phyloP scores from a whole-genome alignment of 2,329 filamentous ascomycete genomes.

The Phyllosticta paracitricarpa region DNA sequence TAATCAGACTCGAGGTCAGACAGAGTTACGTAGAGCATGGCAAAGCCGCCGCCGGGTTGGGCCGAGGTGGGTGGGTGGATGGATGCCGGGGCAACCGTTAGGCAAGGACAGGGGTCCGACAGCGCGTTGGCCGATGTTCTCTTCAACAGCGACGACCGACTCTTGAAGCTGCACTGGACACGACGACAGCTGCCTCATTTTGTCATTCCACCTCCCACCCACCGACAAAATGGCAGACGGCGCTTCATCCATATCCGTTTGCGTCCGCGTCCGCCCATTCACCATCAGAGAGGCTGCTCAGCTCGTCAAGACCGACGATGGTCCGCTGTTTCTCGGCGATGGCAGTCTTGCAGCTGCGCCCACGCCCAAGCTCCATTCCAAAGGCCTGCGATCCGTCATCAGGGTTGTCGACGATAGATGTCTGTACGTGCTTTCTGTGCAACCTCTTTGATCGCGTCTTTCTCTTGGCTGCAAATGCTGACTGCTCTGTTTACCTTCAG shows the following conservation, averaged over 20 bases:
- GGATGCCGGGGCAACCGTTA: neutral
- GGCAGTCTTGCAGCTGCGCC: conserved; percentile 85
- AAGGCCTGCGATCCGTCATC: conserved; percentile 82
- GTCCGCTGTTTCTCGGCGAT: conserved; percentile 88
- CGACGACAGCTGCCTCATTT: neutral
- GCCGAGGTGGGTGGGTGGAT: neutral
- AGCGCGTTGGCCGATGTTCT: neutral
- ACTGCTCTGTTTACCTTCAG: conserved; percentile 39
- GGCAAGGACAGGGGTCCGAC: neutral
- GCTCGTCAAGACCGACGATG: conserved; percentile 69
- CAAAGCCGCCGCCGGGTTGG: neutral
- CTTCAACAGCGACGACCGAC: neutral
- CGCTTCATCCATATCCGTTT: conserved; percentile 41
- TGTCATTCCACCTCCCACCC: neutral
- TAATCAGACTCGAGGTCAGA: neutral
- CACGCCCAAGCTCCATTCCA: conserved; percentile 72
- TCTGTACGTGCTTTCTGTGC: conserved; percentile 49
- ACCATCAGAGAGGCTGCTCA: conserved; percentile 91
- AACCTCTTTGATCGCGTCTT: neutral
- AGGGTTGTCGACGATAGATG: conserved; percentile 96
- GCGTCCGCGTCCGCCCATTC: conserved; percentile 55
- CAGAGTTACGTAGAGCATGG: neutral
- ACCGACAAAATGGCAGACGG: conserved; percentile 22
- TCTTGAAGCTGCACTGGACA: neutral
- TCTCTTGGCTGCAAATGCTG: conserved; percentile 11